Conservation (phyloP, 257 asterid species). For the Solanum megistacrolobum region DNA sequence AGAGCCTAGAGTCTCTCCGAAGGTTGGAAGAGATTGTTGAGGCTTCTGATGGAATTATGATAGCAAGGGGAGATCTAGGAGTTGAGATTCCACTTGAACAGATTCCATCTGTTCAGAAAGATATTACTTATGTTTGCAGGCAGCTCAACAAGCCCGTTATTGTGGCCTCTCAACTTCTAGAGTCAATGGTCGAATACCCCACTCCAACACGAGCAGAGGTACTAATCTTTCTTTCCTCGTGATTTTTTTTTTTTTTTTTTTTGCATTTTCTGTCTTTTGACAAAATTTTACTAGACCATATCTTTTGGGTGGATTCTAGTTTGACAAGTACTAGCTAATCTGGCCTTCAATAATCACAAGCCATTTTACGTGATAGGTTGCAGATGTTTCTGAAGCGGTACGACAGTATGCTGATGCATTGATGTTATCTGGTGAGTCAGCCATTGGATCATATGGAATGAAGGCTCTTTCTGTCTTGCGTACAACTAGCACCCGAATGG, state of each 20-base stretch:
- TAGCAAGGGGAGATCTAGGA: constrained; percentile 95
- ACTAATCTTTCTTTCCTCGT: not conserved
- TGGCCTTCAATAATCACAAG: not conserved
- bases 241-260: not conserved
- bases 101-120: constrained; percentile 67
- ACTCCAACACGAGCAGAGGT: constrained; percentile 94
- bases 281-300: not conserved
- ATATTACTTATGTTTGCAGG: constrained; percentile 50
- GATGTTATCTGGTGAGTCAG: constrained; percentile 94
- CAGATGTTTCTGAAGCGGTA: constrained; percentile 85
- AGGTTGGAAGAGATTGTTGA: constrained; percentile 56
- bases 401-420: constrained; percentile 81
- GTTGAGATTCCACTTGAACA: constrained; percentile 81
- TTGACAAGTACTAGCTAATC: not conserved
- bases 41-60: constrained; percentile 83
- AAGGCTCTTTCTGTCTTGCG: constrained; percentile 67
- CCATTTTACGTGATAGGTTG: constrained; percentile 36
- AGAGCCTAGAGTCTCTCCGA: constrained; percentile 55
- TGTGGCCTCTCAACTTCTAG: constrained; percentile 83
- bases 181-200: constrained; percentile 82
- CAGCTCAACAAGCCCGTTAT: constrained; percentile 78
- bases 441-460: constrained; percentile 57
- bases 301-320: not conserved
- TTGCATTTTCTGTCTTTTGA: not conserved
- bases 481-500: constrained; percentile 69